Evolutionary conservation across 2,329 filamentous ascomycete species (phyloP), one percentile per base, ranked within the genome.

Genomic region (Metarhizium rileyi): DNA sequence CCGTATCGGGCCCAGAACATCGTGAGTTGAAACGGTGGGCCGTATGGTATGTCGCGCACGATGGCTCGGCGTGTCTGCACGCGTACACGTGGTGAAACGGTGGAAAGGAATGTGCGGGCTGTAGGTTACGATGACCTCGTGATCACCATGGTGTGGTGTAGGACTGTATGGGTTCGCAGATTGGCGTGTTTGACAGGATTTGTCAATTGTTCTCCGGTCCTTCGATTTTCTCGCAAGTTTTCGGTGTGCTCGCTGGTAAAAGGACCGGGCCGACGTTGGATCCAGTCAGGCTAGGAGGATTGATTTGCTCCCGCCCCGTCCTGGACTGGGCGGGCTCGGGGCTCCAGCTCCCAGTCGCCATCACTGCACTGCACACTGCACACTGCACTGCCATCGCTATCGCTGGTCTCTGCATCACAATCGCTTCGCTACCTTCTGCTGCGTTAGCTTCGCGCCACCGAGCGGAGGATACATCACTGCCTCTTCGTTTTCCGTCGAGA

Each of bases 11-110:
- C 6, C 3, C 9, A 36, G 26, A 45, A 14, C 16, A 47, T 47
- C 46, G 46, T 47, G 46, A 47, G 46, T 36, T 18, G n/a, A 40
- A 47, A 47, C 46, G 46, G 46, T 47, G 46, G n/a, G 46, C 46
- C 46, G 46, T 47, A n/a, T n/a, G n/a, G n/a, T n/a, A n/a, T n/a
- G n/a, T 48, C 43, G 12, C 36, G 7, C 44, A 1, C 44, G 44
- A 18, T 18, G n/a, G 20, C 20, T 16, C 44, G 22, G n/a, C 36
- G 36, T 40, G 8, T n/a, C n/a, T n/a, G n/a, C n/a, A n/a, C 7
- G 36, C 36, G 6, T 18, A 40, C 20, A 18, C 22, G 36, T 20
- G n/a, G 14, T 10, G 20, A 45, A 45, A 54, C 52, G 52, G 52
- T 54, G 30, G 25, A 26, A 50, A 48, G n/a, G n/a, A n/a, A n/a